Base-by-base conservation (phyloP, 768 basidiomycete species). In the Tricholoma saponaceum region DNA sequence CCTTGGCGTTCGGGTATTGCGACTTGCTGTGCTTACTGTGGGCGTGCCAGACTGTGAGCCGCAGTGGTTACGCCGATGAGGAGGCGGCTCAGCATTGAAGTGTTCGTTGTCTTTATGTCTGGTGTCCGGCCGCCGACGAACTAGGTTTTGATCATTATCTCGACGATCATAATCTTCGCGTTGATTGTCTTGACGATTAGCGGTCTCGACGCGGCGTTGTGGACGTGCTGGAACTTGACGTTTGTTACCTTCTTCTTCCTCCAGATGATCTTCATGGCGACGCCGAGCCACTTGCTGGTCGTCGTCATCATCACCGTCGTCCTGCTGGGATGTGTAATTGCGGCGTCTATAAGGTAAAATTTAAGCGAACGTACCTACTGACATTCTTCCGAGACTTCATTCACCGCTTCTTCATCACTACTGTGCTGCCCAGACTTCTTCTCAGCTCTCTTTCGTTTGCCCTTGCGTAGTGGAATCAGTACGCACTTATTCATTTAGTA, bases 371-470 rank as follows among this genome's bases (percentile, higher is more conserved):
- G 20, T 20, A 22, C 41, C 20, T 43, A 20, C 3, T 43, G 41
- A 43, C 41, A 20, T 22, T 43, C 41, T 43, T 43, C 41, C 30
- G 49, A 32, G 23, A 51, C 22, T 51, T 51, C 18, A 13, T 51
- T 51, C 16, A 51, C 49, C 16, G 49, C 49, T 51, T 51, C 49
- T 28, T 51, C 49, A n/a, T 51, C 49, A 20, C 49, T 51, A 20
- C 49, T 51, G 18, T 26, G 25, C 49, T 26, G 25, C 46, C 18
- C 46, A 3, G 46, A 28, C 23, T 23, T 25, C 26, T 49, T 23
- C 46, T 25, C 26, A 18, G 37, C 37, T 28, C 46, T 23, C 26
- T 25, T 49, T 28, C 46, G 22, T 28, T 49, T 49, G 12, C 46
- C 26, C 22, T 23, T 25, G 26, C 22, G 46, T 25, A 3, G 46